Evolutionary conservation across 257 asterid genomes (phyloP).

Genomic region (Nyctanthes arbortristis): DNA sequence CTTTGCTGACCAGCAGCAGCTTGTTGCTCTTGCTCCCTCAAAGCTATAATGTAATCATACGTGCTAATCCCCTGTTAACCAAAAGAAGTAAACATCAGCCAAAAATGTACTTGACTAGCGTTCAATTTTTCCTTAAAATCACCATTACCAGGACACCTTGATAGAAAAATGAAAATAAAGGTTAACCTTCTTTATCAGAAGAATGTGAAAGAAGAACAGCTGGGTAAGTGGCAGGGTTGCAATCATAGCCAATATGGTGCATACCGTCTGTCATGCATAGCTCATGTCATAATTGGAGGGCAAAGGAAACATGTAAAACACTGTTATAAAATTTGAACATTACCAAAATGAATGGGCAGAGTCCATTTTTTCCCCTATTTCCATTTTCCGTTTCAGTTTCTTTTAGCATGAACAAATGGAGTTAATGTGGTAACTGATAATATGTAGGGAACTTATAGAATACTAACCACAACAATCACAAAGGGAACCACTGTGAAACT

Average conservation of each 20-base stretch:
- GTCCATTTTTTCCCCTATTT: no score
- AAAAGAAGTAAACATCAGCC: conserved; percentile 18
- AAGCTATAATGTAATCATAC: conserved; percentile 89
- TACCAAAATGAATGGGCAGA: neutral
- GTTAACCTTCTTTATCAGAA: conserved; percentile 83
- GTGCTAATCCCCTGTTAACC: conserved; percentile 87
- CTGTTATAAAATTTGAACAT: neutral
- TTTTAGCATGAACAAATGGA: no score
- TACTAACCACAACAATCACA: conserved; percentile 89
- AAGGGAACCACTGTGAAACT: conserved; percentile 88
- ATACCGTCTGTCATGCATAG: conserved; percentile 59
- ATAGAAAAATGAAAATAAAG: neutral
- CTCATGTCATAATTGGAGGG: neutral
- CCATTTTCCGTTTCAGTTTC: no score
- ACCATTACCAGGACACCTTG: neutral
- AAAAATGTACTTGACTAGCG: neutral
- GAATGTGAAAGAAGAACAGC: conserved; percentile 98
- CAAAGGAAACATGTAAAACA: neutral
- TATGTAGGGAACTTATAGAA: conserved; percentile 10
- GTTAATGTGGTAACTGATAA: no score
- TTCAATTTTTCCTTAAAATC: neutral
- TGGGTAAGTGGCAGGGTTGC: conserved; percentile 92
- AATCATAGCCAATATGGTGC: conserved; percentile 95
- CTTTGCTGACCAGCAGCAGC: conserved; percentile 81
- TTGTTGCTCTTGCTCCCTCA: conserved; percentile 93